Percentiles rank a stretch among this genome's conserved stretches.
These are phyloP conservation scores for Aureobasidium melanogenum DNA, from an alignment of 2,329 filamentous ascomycete genomes.

Conservation along the genomic window DNA sequence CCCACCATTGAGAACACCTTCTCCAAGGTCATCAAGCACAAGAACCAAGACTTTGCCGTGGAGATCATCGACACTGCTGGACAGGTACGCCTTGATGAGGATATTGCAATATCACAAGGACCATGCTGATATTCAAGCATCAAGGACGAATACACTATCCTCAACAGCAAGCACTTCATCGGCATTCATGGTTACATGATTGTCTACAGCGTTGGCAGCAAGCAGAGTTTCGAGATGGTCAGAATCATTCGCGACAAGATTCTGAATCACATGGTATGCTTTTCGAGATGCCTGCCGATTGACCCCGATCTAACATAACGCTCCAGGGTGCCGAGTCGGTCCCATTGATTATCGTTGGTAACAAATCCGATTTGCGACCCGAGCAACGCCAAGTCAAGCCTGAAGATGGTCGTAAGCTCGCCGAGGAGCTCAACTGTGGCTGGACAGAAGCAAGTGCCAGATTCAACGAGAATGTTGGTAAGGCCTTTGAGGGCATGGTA, in stretches of 20 bases:
- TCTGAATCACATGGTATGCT: slow-evolving; percentile 77
- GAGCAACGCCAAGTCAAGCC: slow-evolving; percentile 85
- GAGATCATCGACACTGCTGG: slow-evolving; percentile 98
- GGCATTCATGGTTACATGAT: slow-evolving; percentile 98
- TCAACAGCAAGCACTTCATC: slow-evolving; percentile 98
- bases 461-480: slow-evolving; percentile 87
- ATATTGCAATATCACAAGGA: background rate
- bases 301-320: background rate
- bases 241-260: slow-evolving; percentile 96
- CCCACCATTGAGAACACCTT: slow-evolving; percentile 99
- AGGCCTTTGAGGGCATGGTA: slow-evolving; percentile 90
- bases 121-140: background rate
- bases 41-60: slow-evolving; percentile 85
- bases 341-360: slow-evolving; percentile 89
- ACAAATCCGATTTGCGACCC: slow-evolving; percentile 88
- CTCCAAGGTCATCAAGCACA: slow-evolving; percentile 87
- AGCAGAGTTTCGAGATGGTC: slow-evolving; percentile 95
- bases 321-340: slow-evolving; percentile 79
- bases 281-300: background rate
- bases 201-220: slow-evolving; percentile 92
- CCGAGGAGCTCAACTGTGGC: slow-evolving; percentile 80
- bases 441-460: slow-evolving; percentile 93
- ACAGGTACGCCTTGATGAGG: slow-evolving; percentile 51
- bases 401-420: slow-evolving; percentile 77
- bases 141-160: slow-evolving; percentile 94